Evolutionary conservation across 1,284 basidiomycete species (phyloP).

Genomic region (Acaromyces ingoldii): DNA sequence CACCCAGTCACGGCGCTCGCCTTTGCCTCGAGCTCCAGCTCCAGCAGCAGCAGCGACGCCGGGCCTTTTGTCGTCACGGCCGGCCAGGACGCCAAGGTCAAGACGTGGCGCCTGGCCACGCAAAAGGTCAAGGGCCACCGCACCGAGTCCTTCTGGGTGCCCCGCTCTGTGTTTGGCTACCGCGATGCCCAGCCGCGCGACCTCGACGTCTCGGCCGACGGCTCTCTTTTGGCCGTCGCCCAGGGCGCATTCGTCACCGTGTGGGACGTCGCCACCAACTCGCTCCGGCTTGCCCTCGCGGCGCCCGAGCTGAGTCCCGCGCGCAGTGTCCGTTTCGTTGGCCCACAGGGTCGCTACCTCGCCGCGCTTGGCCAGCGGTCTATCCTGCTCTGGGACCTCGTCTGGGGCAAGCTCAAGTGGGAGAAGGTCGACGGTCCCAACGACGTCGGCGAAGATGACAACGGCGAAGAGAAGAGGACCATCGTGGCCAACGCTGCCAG

Average conservation of each 20-base stretch:
- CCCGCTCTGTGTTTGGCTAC: constrained; percentile 42
- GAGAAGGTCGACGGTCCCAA: neutral
- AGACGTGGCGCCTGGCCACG: constrained; percentile 60
- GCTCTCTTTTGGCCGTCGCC: constrained; percentile 74
- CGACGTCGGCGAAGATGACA: neutral
- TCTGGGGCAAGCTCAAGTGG: no score
- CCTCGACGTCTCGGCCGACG: constrained; percentile 76
- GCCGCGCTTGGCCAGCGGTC: no score
- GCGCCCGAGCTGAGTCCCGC: no score
- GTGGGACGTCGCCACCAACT: constrained; percentile 69
- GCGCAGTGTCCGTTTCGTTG: no score
- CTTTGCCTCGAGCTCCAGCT: constrained; percentile 56
- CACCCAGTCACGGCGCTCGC: constrained; percentile 63
- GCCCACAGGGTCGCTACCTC: no score
- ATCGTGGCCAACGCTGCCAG: neutral
- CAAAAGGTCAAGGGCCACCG: constrained; percentile 34
- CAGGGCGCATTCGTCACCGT: constrained; percentile 68
- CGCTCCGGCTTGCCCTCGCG: constrained; percentile 62
- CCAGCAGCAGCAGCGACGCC: constrained; percentile 14
- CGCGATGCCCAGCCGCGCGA: constrained; percentile 45
- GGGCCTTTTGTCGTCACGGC: constrained; percentile 60
- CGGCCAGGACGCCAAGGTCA: constrained; percentile 66
- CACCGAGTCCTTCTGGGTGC: constrained; percentile 39
- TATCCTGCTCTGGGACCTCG: no score
- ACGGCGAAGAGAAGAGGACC: neutral